Conservation (phyloP, 1,284 basidiomycete genomes). For the Ceratobasidium sp. region DNA sequence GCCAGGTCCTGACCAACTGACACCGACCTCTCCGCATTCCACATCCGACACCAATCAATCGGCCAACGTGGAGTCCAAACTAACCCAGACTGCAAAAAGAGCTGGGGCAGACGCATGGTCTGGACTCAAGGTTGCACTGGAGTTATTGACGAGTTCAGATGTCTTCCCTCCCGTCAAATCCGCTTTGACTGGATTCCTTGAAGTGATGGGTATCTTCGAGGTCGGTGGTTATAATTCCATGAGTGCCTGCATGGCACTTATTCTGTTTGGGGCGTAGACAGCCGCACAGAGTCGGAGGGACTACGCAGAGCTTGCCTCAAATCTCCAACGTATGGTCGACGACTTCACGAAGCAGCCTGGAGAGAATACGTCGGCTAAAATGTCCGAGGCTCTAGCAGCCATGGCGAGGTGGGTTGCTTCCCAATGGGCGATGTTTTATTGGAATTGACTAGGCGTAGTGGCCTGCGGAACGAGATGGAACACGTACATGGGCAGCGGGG, state of each 20-base stretch:
- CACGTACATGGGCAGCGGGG: neutral
- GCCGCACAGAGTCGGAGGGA: neutral
- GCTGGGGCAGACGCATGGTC: neutral
- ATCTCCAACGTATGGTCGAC: neutral
- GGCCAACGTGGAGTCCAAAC: no score
- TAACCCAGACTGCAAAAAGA: no score
- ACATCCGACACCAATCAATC: no score
- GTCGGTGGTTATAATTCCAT: no score
- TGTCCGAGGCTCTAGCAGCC: neutral
- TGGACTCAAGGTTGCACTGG: neutral
- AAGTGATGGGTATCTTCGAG: neutral
- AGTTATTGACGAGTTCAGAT: neutral
- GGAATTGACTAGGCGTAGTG: neutral
- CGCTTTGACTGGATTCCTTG: neutral
- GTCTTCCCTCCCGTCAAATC: neutral
- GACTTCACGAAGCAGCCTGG: neutral
- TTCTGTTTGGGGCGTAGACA: neutral
- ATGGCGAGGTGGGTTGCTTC: neutral
- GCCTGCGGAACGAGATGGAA: neutral
- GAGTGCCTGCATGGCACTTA: neutral
- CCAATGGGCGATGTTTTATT: neutral
- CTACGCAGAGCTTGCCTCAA: neutral
- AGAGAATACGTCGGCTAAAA: neutral
- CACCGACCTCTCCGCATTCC: no score
- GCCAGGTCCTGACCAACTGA: no score